These are phyloP conservation scores for Chrysopogon serrulatus DNA, from an alignment of 176 grass and related monocot genomes.

Conservation along the genomic window DNA sequence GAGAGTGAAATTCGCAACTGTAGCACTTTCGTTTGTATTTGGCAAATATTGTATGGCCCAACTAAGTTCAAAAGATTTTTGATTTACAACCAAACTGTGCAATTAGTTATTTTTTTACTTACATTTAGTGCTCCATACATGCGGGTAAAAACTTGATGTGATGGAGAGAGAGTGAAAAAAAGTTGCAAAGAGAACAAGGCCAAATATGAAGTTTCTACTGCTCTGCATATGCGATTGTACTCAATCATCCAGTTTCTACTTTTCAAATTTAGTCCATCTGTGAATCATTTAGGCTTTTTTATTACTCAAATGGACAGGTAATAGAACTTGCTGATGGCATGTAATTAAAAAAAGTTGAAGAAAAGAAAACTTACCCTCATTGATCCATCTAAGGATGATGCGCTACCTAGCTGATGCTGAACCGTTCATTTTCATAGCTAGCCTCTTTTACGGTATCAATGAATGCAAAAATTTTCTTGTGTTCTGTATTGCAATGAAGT, in stretches of 20 bases:
- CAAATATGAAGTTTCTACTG: background rate
- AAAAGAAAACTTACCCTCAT: conserved; percentile 15
- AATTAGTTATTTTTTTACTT: too few species aligned
- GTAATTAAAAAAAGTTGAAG: conserved; percentile 15
- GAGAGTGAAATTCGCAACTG: too few species aligned
- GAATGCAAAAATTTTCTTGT: background rate
- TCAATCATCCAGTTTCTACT: background rate
- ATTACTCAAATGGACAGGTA: background rate
- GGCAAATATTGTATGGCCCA: too few species aligned
- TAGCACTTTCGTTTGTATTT: too few species aligned
- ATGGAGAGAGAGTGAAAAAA: too few species aligned
- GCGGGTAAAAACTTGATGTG: too few species aligned
- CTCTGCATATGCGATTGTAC: background rate
- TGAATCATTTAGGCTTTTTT: conserved; percentile 6
- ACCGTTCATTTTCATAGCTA: background rate
- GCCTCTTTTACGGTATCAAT: background rate
- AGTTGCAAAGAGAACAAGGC: too few species aligned
- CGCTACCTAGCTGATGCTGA: background rate
- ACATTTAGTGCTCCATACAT: too few species aligned
- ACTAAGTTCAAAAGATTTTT: too few species aligned
- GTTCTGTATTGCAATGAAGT: conserved; percentile 12
- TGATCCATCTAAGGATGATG: background rate
- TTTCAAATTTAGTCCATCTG: background rate
- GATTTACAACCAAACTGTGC: too few species aligned
- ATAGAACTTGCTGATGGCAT: background rate